Evolutionary conservation across 352 stramenopile genomes (phyloP), one percentile per base, ranked within the genome.

Genomic region (Phytophthora pisi): DNA sequence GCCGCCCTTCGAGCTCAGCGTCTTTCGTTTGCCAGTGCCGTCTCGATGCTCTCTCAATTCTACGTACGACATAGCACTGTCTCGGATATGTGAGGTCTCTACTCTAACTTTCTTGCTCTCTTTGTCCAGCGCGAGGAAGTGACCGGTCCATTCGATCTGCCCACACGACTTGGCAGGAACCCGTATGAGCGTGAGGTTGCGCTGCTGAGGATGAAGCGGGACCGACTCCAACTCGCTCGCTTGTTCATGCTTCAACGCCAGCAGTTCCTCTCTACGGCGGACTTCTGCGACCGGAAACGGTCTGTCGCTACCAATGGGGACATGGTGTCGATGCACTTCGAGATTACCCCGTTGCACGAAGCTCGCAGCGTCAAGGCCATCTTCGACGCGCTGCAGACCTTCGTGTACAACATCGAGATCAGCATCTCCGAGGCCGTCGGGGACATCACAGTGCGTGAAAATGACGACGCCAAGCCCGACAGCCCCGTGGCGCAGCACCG

Each of bases 381-480:
- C 8, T 76, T 66, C 54, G 66, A 79, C 15, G 53, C 56, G n/a
- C 45, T 79, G 5, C 4, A 66, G 15, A 58, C 38, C 31, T 79
- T 74, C 42, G 9, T 79, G 24, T 30, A 51, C 46, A 75, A 76
- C 59, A 51, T 74, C 0, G 71, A 82, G 56, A 76, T 73, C 57
- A 66, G 26, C 34, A 49, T 79, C 1, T 73, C 63, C 24, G 71
- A 78, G 30, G 55, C 49, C 2, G 53, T 81, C 11, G 69, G 68
- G 20, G 23, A 66, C 50, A 64, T 78, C 46, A 78, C 62, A 5
- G 64, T 78, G 38, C 68, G 71, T 13, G 51, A 57, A n/a, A 42
- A 57, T 7, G 28, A 57, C 10, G 49, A 55, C 26, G 13, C 18
- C 6, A 36, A 55, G 49, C 24, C 13, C 3, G 16, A 15, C 9